Base-by-base conservation (phyloP, 768 basidiomycete genomes). In the Suillus weaverae region DNA sequence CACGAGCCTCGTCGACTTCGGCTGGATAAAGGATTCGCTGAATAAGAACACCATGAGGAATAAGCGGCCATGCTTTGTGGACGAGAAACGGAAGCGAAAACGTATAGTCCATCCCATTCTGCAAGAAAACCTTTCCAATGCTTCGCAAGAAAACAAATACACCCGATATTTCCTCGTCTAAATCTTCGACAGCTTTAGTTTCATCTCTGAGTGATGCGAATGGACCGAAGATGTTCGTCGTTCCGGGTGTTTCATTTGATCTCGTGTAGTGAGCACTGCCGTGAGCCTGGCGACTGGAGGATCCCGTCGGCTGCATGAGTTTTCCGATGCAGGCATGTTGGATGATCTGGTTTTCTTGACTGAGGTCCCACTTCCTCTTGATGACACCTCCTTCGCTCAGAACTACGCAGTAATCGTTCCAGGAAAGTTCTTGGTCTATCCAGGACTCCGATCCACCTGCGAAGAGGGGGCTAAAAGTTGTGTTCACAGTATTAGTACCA, bases 1-100 rank as follows among this genome's bases (percentile, higher is more conserved):
- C 70, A 57, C 84, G 83, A 4, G 87, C 88, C 62, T 93, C 91
- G 20, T 84, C 80, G 6, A 89, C 71, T 72, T 95, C 92, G 7
- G 80, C 78, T 1, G 84, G 80, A 68, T 91, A 90, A 56, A 92
- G 79, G 5, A 86, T 84, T 33, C 93, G 82, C 70, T 94, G 90
- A 50, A 95, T 85, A 78, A 94, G 81, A 30, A 94, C 84, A 1
- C 93, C 93, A 67, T 91, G 88, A 1, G 93, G 93, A 64, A 81
- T 81, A 26, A 92, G 77, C 5, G 92, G 86, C 92, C 91, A 94
- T 1, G 90, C 92, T 66, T 81, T 85, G 43, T 89, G 83, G 4
- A 92, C 90, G 64, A 92, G 84, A 71, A 95, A 95, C 0, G 93
- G 93, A 5, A 95, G 77, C 35, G 89, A 85, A 72, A 93, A 89